Evolutionary conservation across 1,284 basidiomycete species (phyloP).

Genomic region (Kwoniella shivajii): DNA sequence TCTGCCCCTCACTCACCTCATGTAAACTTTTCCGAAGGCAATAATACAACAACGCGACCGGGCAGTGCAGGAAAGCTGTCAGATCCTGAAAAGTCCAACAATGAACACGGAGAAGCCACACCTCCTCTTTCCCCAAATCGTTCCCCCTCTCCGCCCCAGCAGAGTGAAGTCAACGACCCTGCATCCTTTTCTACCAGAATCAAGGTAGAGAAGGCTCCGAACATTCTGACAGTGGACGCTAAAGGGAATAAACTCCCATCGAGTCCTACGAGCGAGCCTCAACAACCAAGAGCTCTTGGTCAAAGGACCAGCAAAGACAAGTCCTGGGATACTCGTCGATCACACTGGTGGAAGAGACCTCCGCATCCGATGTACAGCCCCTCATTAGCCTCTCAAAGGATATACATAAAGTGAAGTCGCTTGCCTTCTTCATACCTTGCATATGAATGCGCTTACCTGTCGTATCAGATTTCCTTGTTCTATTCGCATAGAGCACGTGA

Average conservation of each 20-base stretch:
- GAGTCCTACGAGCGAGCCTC: not conserved
- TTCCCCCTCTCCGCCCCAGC: not conserved
- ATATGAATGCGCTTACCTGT: not conserved
- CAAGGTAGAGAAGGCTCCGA: not conserved
- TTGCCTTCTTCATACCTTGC: not conserved
- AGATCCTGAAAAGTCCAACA: constrained; percentile 18
- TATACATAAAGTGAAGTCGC: constrained; percentile 29
- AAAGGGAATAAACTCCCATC: not conserved
- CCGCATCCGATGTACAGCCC: constrained; percentile 36
- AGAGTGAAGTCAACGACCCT: constrained; percentile 3
- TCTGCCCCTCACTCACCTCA: not conserved
- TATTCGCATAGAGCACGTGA: constrained; percentile 18
- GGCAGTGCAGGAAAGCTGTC: too few species aligned
- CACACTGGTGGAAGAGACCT: constrained; percentile 28
- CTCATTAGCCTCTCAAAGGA: constrained; percentile 25
- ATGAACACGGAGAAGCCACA: constrained; percentile 4
- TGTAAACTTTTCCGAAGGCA: not conserved
- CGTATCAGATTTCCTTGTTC: constrained; percentile 30
- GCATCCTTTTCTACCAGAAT: not conserved
- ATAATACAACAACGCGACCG: too few species aligned
- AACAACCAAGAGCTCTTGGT: not conserved
- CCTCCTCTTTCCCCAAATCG: constrained; percentile 3
- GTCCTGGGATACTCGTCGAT: not conserved
- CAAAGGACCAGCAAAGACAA: not conserved
- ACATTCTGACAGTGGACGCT: constrained; percentile 3